These are phyloP conservation scores for Glycine tomentella DNA, from an alignment of 306 rosid genomes.

Conservation along the genomic window DNA sequence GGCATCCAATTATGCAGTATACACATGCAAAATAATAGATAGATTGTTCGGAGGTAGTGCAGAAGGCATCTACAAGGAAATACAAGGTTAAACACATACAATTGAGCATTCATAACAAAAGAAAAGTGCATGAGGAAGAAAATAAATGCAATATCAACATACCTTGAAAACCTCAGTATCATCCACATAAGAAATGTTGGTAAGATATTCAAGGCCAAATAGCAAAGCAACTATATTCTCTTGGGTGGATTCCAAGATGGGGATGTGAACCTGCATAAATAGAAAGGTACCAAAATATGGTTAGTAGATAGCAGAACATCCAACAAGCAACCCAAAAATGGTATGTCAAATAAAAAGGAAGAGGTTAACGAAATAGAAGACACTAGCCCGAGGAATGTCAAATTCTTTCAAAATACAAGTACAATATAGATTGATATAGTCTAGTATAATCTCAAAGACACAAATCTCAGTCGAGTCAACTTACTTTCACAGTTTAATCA, in stretches of 20 bases:
- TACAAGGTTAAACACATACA: no score
- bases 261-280: conserved; percentile 75
- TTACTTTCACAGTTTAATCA: conserved; percentile 26
- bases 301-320: conserved; percentile 27
- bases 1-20: no score
- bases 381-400: not conserved
- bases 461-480: not conserved
- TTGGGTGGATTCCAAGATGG: conserved; percentile 73
- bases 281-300: conserved; percentile 1
- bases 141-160: conserved; percentile 1
- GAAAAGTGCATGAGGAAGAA: not conserved
- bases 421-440: not conserved
- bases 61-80: no score
- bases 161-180: conserved; percentile 98
- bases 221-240: conserved; percentile 79
- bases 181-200: conserved; percentile 89
- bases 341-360: not conserved
- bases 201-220: conserved; percentile 93
- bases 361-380: not conserved
- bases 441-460: conserved; percentile 4
- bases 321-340: not conserved
- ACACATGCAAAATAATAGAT: no score
- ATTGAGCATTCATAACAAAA: not conserved
- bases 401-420: not conserved
- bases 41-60: no score